Evolutionary conservation across 306 rosid species (phyloP).

Genomic region (Spatholobus suberectus): DNA sequence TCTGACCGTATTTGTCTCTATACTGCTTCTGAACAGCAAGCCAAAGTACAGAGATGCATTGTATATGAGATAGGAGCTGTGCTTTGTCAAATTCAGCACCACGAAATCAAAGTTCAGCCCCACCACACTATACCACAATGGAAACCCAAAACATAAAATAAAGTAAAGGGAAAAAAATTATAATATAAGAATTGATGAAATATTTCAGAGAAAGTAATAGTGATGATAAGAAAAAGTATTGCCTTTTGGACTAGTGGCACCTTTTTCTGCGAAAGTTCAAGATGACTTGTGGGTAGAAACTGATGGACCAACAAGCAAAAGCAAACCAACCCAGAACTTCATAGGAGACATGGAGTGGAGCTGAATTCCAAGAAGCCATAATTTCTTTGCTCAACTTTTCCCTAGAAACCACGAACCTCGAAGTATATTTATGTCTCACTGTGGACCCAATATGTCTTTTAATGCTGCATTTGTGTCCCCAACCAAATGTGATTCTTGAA

Average conservation of each 20-base stretch:
- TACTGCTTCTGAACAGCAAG: slow-evolving; percentile 71
- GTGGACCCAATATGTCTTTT: neutral
- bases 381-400: neutral
- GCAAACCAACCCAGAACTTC: slow-evolving; percentile 82
- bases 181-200: neutral
- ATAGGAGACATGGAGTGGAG: slow-evolving; percentile 65
- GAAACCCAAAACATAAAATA: neutral
- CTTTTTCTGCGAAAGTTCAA: slow-evolving; percentile 83
- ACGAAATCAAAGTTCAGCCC: slow-evolving; percentile 91
- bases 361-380: slow-evolving; percentile 87
- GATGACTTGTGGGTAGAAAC: slow-evolving; percentile 86
- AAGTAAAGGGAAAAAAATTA: neutral
- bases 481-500: neutral
- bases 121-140: slow-evolving; percentile 66
- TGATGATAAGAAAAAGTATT: neutral
- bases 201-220: neutral
- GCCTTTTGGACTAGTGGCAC: slow-evolving; percentile 25
- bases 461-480: neutral
- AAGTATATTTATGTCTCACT: neutral
- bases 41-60: slow-evolving; percentile 83
- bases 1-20: slow-evolving; percentile 66
- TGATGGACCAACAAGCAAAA: slow-evolving; percentile 72
- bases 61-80: slow-evolving; percentile 80
- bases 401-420: neutral
- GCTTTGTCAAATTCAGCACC: slow-evolving; percentile 84